A percentile compares a stretch with the other conserved stretches of the same genome.
These are phyloP conservation scores for Cercospora canescens DNA, from an alignment of 2,329 filamentous ascomycete species.

Conservation along the genomic window DNA sequence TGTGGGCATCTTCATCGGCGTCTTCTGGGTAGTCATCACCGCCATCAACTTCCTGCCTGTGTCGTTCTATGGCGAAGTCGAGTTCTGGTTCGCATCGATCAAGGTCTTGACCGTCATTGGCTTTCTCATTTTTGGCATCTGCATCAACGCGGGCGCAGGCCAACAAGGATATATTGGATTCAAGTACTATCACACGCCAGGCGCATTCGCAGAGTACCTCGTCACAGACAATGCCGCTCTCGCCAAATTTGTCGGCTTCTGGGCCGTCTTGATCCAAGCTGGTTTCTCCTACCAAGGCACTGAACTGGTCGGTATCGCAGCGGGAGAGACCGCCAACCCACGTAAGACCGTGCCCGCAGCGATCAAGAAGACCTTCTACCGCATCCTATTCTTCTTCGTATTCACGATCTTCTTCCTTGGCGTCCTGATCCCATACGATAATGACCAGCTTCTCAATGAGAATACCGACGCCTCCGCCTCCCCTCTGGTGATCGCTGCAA, in stretches of 20 bases:
- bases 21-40: conserved; percentile 41
- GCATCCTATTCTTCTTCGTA: conserved; percentile 40
- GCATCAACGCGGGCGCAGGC: conserved; percentile 44
- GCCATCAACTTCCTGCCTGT: conserved; percentile 53
- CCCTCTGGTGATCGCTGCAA: conserved; percentile 67
- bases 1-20: conserved; percentile 40
- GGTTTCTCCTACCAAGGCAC: conserved; percentile 60
- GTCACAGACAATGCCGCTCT: conserved; percentile 30
- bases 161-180: conserved; percentile 61
- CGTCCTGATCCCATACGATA: conserved; percentile 37
- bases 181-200: conserved; percentile 46
- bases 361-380: conserved; percentile 40
- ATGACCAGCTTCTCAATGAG: conserved; percentile 39
- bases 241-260: conserved; percentile 49
- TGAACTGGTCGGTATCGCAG: conserved; percentile 55
- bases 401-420: conserved; percentile 39
- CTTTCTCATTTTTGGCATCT: conserved; percentile 43
- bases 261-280: conserved; percentile 57
- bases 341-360: conserved; percentile 45
- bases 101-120: conserved; percentile 56
- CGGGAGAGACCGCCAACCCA: conserved; percentile 54
- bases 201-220: conserved; percentile 40
- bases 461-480: conserved; percentile 52
- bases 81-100: conserved; percentile 55
- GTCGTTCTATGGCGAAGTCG: conserved; percentile 53